Evolutionary conservation across 306 rosid species (phyloP), one percentile per base, ranked within the genome.

Genomic region (Ammopiptanthus mongolicus): DNA sequence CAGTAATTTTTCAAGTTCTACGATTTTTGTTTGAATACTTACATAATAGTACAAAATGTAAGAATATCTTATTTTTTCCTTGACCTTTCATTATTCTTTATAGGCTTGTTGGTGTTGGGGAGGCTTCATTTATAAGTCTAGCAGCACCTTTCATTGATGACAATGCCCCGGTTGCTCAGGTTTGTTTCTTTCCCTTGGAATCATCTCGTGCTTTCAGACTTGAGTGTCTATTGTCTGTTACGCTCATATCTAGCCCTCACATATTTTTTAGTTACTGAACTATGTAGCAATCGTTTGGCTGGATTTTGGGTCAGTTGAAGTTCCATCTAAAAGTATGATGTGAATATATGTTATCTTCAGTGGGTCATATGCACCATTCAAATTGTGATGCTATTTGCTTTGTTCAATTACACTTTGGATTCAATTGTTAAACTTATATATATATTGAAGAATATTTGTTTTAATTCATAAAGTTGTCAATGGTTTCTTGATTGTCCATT

Each of bases 61-160:
- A 70, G 23, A 51, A 36, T 70, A 19, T 39, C 65, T 23, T 52
- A 8, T 68, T 65, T 2, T 48, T 68, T 51, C 36, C 59, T 52
- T 28, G 22, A 57, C 34, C 34, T 73, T 69, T 58, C 6, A 6
- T 13, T 31, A 75, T 73, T 80, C 48, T 80, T 51, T 61, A 53
- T 73, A 91, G 97, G 98, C 56, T 94, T 21, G 98, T 91, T 62
- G 97, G 97, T 65, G 89, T 91, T 58, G 98, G 98, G 3, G 98
- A 94, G 87, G 98, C 98, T 47, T 94, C 98, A 56, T 94, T 94
- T 73, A 87, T 94, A 81, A 94, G 96, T 87, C 98, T 94, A 81
- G 98, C 98, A 50, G 96, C 98, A 23, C 98, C 98, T 46, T 94
- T 91, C 90, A 91, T 94, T 74, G 95, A 90, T 80, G 98, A 94